Percentiles rank a stretch among this genome's conserved stretches.
Conservation (phyloP, 2,329 filamentous ascomycete genomes). For the Grosmannia serpens region DNA sequence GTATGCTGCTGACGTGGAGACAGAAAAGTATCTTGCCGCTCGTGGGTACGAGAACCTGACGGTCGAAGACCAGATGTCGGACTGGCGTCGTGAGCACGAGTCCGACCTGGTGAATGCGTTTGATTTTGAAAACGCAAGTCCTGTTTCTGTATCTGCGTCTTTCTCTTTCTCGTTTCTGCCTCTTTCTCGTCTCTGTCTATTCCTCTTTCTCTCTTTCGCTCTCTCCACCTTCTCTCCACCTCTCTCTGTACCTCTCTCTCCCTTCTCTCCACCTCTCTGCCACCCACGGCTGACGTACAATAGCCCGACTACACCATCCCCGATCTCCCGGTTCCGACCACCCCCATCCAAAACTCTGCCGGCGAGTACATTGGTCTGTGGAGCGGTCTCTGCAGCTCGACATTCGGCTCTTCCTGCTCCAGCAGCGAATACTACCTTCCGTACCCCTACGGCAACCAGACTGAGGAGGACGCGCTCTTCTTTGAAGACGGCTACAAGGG, state of each 20-base stretch:
- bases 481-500: conserved; percentile 44
- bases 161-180: too few relatives aligned
- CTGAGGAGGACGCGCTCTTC: conserved; percentile 24
- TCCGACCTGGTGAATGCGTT: conserved; percentile 16
- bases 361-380: conserved; percentile 31
- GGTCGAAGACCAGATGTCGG: conserved; percentile 12
- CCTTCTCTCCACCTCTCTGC: neutral
- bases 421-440: conserved; percentile 12
- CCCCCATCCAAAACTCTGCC: conserved; percentile 27
- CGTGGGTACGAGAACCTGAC: conserved; percentile 20
- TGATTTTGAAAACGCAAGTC: conserved; percentile 15
- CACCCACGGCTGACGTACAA: neutral
- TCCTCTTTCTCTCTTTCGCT: too few relatives aligned
- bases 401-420: conserved; percentile 21
- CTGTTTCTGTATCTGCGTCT: neutral
- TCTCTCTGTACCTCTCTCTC: too few relatives aligned
- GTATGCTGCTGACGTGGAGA: neutral
- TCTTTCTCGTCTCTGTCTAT: too few relatives aligned
- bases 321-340: conserved; percentile 27
- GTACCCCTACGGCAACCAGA: conserved; percentile 33
- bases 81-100: conserved; percentile 17
- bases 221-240: neutral
- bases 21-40: conserved; percentile 15
- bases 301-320: conserved; percentile 37
- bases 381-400: conserved; percentile 27